These are phyloP conservation scores for Alternaria solani DNA, from an alignment of 2,329 filamentous ascomycete species.

Conservation along the genomic window DNA sequence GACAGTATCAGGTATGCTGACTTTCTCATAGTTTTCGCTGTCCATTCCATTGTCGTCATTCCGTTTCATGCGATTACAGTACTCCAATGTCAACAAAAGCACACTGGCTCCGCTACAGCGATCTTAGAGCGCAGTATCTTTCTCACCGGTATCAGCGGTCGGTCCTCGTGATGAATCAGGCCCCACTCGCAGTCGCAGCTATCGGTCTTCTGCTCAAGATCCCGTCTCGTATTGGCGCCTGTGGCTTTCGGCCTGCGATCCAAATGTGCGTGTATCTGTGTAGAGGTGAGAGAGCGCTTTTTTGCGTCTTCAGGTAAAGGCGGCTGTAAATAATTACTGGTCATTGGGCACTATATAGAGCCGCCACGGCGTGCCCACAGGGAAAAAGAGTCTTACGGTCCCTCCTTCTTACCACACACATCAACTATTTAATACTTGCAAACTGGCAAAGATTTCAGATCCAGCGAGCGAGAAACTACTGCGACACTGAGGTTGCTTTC, in stretches of 20 bases:
- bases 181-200: background rate
- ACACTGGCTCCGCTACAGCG: background rate
- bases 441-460: background rate
- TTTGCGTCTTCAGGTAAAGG: conserved; percentile 4
- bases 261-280: background rate
- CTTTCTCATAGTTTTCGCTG: background rate
- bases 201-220: background rate
- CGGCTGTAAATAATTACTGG: background rate
- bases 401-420: background rate
- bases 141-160: background rate
- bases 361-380: background rate
- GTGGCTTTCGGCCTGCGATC: background rate
- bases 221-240: background rate
- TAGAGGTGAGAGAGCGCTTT: conserved; percentile 7
- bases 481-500: background rate
- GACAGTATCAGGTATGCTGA: background rate
- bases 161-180: background rate
- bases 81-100: background rate
- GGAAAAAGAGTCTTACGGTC: background rate
- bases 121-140: background rate
- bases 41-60: background rate
- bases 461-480: background rate
- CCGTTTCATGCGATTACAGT: background rate
- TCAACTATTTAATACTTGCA: background rate
- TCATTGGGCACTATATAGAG: background rate